A percentile compares a stretch with the other conserved stretches of the same genome.
Conservation (phyloP, 192 early-diverging fungal genomes). For the Funneliformis mosseae region DNA sequence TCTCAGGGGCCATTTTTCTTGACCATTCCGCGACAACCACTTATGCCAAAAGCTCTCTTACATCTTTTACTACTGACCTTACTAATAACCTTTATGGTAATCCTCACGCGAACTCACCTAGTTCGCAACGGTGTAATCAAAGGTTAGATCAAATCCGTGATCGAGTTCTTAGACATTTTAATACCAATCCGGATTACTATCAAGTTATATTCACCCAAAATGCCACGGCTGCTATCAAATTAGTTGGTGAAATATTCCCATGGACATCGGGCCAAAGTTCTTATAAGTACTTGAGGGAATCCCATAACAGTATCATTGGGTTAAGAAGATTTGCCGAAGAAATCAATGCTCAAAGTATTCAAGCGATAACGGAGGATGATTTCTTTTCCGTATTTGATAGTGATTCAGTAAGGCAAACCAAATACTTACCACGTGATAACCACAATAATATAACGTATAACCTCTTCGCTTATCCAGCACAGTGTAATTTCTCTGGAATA, state of each 20-base stretch:
- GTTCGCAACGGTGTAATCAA: slow-evolving; percentile 55
- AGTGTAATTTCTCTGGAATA: slow-evolving; percentile 82
- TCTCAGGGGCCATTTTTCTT: slow-evolving; percentile 50
- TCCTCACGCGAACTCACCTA: slow-evolving; percentile 64
- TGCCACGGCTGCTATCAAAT: slow-evolving; percentile 76
- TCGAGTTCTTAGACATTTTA: slow-evolving; percentile 61
- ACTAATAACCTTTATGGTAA: slow-evolving; percentile 60
- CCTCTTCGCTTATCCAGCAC: slow-evolving; percentile 78
- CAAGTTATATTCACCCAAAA: slow-evolving; percentile 78
- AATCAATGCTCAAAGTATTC: slow-evolving; percentile 33
- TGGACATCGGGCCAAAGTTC: slow-evolving; percentile 46
- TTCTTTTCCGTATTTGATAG: slow-evolving; percentile 19
- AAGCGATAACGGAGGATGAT: slow-evolving; percentile 33
- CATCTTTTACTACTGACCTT: slow-evolving; percentile 49
- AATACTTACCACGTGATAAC: background rate
- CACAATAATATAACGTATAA: slow-evolving; percentile 38
- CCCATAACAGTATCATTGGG: slow-evolving; percentile 82
- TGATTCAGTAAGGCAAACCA: background rate
- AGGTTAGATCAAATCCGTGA: slow-evolving; percentile 57
- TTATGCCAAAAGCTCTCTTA: slow-evolving; percentile 50
- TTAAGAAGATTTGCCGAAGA: slow-evolving; percentile 60
- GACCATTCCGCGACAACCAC: slow-evolving; percentile 71
- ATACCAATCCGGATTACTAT: slow-evolving; percentile 61
- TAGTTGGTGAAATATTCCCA: slow-evolving; percentile 72
- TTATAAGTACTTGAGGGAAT: slow-evolving; percentile 63